These are phyloP conservation scores for Gypsophila paniculata DNA, from an alignment of 179 eudicot species.

Conservation along the genomic window DNA sequence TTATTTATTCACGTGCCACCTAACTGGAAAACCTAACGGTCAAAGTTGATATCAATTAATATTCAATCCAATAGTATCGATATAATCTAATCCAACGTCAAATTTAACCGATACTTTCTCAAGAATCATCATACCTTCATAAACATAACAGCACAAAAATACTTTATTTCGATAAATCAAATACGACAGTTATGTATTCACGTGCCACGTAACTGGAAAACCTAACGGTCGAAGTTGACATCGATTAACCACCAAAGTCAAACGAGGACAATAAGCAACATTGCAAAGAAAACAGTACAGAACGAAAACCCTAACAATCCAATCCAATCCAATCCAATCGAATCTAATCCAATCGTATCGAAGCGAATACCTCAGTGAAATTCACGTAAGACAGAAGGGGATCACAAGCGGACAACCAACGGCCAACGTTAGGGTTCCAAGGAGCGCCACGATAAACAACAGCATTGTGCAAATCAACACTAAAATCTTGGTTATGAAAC, in stretches of 20 bases:
- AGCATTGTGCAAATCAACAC: slow-evolving; percentile 52
- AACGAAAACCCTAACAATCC: neutral
- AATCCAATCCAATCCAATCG: no score
- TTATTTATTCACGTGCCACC: no score
- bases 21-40: no score
- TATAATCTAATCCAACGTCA: no score
- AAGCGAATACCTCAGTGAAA: slow-evolving; percentile 54
- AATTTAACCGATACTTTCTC: neutral
- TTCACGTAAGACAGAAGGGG: slow-evolving; percentile 42
- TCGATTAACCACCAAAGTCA: no score
- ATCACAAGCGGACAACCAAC: slow-evolving; percentile 78
- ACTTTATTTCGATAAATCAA: neutral
- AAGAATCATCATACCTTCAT: no score
- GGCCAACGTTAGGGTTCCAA: slow-evolving; percentile 80
- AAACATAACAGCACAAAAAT: neutral
- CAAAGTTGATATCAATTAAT: no score
- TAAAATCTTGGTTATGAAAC: slow-evolving; percentile 25
- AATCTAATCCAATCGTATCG: neutral
- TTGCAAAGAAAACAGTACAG: no score
- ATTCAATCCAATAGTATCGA: no score
- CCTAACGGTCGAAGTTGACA: no score
- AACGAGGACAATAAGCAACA: no score
- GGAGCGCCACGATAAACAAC: slow-evolving; percentile 80
- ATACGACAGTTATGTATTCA: neutral
- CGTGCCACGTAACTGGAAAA: no score